Base-by-base conservation (phyloP, 2,329 filamentous ascomycete species). In the Aspergillus pseudoviridinutans region DNA sequence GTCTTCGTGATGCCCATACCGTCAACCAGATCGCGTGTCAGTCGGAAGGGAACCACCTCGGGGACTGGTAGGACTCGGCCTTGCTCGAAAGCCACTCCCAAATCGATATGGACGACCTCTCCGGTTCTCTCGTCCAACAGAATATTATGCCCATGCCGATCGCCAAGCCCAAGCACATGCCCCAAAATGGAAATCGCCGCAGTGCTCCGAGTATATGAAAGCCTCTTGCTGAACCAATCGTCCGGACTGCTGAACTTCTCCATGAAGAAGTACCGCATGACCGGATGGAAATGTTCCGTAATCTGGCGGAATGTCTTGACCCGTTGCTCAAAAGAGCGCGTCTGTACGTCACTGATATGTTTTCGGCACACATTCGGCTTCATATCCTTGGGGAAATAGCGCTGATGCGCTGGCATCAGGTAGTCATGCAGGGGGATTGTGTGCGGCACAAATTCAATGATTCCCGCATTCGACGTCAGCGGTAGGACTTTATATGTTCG, bases 401-500 rank as follows among this genome's bases (percentile, higher is more conserved):
- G 84, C 65, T 91, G 86, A 72, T 99, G 94, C 0, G 93, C 92
- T 3, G 92, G 92, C 81, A 95, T 88, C 51, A 99, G 80, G 71
- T 91, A 97, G 61, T 96, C 91, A 69, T 96, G 91, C 38, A 99
- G 81, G 0, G 95, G 92, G 52, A 95, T 87, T 0, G 94, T 97
- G 74, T 97, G 89, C 9, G 90, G 87, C 2, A 99, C 95, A 68
- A 99, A 99, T 71, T 99, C 94, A 68, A 99, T 97, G 53, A 99
- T 85, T 2, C 95, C 95, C 1, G 92, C 90, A 38, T 86, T 85
- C 0, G 89, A 84, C 0, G 91, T 95, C 46, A 99, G 80, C 0
- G 94, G 94, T 2, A 99, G 80, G 6, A 99, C 94, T 75, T 97
- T 97, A 82, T 99, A 99, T 0, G 94, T 97, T 57, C 95, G 84